phyloP scores from a whole-genome alignment of 2,329 filamentous ascomycete genomes.

The Ceratocystis cacaofunesta region DNA sequence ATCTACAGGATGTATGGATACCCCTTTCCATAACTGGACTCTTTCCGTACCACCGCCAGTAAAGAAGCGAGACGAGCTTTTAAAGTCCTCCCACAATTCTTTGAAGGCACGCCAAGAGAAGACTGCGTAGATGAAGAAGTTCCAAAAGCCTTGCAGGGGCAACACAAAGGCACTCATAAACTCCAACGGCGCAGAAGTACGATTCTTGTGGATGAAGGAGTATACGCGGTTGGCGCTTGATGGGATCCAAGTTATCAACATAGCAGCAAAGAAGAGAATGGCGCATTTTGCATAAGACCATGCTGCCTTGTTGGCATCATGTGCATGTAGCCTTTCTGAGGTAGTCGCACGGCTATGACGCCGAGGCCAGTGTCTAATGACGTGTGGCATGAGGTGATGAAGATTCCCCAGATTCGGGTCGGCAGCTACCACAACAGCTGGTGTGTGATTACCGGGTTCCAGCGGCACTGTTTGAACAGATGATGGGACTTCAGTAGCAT shows the following conservation, averaged over 20 bases:
- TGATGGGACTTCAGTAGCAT: conserved; percentile 49
- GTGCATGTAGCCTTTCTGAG: conserved; percentile 21
- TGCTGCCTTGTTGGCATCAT: conserved; percentile 41
- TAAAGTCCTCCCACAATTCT: conserved; percentile 19
- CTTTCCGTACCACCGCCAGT: not conserved
- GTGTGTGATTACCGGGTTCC: conserved; percentile 57
- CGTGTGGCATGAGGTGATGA: not conserved
- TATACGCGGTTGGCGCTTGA: conserved; percentile 59
- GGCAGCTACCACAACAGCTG: conserved; percentile 53
- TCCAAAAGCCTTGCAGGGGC: conserved; percentile 67
- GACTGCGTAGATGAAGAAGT: conserved; percentile 52
- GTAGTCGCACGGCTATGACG: conserved; percentile 17
- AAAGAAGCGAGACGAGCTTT: conserved; percentile 3
- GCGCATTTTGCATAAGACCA: conserved; percentile 51
- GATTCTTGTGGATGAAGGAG: conserved; percentile 38
- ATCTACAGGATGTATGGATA: not conserved
- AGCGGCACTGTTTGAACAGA: conserved; percentile 41
- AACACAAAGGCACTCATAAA: conserved; percentile 55
- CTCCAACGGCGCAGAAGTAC: conserved; percentile 41
- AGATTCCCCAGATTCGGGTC: conserved; percentile 30
- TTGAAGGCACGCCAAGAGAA: conserved; percentile 47
- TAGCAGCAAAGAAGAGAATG: conserved; percentile 48
- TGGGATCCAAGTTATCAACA: conserved; percentile 55
- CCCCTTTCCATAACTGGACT: not conserved
- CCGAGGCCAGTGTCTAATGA: not conserved